These are phyloP conservation scores for Byssothecium circinans DNA, from an alignment of 2,329 filamentous ascomycete genomes.

Conservation along the genomic window DNA sequence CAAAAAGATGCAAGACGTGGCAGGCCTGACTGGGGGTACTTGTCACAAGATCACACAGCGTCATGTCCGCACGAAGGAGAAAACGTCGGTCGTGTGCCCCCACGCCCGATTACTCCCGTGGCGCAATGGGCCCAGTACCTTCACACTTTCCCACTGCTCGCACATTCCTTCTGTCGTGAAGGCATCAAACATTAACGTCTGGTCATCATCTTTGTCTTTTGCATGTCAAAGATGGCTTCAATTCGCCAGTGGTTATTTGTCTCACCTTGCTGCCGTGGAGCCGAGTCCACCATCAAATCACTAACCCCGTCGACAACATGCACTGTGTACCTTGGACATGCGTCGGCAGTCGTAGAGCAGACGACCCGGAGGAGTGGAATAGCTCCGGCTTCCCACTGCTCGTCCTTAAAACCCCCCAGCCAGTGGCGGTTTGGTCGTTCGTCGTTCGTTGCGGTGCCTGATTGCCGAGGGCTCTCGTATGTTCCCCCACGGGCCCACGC, in stretches of 20 bases:
- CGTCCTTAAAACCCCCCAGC: constrained; percentile 29
- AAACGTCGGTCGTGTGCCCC: constrained; percentile 15
- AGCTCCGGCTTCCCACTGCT: constrained; percentile 31
- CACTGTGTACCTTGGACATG: constrained; percentile 6
- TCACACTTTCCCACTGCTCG: background rate
- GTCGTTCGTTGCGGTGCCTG: constrained; percentile 37
- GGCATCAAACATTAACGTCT: too few relatives aligned
- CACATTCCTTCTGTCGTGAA: too few relatives aligned
- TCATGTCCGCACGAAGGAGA: background rate
- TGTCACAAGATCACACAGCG: constrained; percentile 29
- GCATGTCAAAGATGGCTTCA: too few relatives aligned
- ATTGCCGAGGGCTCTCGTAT: constrained; percentile 22
- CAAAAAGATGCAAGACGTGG: constrained; percentile 38
- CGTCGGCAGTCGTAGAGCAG: constrained; percentile 24
- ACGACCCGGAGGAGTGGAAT: constrained; percentile 24
- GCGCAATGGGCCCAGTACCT: constrained; percentile 23
- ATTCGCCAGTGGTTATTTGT: too few relatives aligned
- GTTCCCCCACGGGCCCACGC: constrained; percentile 41
- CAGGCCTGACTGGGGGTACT: constrained; percentile 19
- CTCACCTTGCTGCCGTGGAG: background rate
- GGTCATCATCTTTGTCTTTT: too few relatives aligned
- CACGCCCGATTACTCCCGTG: constrained; percentile 25
- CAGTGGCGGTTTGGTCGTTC: constrained; percentile 21
- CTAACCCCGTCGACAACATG: constrained; percentile 11
- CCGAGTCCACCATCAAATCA: constrained; percentile 1